Evolutionary conservation across 106 monocot genomes (phyloP).

Genomic region (Platanthera guangdongensis): DNA sequence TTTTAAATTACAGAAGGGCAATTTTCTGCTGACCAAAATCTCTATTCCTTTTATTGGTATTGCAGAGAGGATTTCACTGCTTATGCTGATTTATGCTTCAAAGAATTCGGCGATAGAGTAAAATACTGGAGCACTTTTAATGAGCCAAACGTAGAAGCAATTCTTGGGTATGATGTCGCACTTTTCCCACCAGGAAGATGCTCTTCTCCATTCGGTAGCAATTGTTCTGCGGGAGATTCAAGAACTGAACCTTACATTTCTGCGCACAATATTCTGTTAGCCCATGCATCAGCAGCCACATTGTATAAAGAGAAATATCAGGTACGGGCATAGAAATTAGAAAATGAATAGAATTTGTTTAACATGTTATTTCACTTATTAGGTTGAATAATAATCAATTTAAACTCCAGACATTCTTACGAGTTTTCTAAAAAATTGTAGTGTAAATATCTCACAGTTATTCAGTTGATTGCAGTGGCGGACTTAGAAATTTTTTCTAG

Average conservation of each 20-base stretch:
- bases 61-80: constrained; percentile 20
- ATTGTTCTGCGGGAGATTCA: constrained; percentile 27
- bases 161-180: constrained; percentile 15
- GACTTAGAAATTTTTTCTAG: no score
- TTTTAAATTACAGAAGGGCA: no score
- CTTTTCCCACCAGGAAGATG: constrained; percentile 18
- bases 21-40: no score
- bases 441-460: no score
- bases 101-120: constrained; percentile 4
- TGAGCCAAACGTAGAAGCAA: constrained; percentile 17
- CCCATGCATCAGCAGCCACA: constrained; percentile 25
- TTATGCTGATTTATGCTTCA: no score
- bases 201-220: constrained; percentile 11
- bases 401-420: no score
- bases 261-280: constrained; percentile 22
- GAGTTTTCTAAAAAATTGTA: no score
- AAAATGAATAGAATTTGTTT: no score
- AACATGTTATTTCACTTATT: no score
- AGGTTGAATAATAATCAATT: no score
- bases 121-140: constrained; percentile 21
- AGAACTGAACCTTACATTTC: constrained; percentile 26
- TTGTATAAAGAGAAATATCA: constrained; percentile 36
- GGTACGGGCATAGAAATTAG: background rate
- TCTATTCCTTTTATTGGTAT: no score
- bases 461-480: no score